phyloP scores from a whole-genome alignment of 495 filamentous ascomycete genomes.

The Friedmanniomyces endolithicus region DNA sequence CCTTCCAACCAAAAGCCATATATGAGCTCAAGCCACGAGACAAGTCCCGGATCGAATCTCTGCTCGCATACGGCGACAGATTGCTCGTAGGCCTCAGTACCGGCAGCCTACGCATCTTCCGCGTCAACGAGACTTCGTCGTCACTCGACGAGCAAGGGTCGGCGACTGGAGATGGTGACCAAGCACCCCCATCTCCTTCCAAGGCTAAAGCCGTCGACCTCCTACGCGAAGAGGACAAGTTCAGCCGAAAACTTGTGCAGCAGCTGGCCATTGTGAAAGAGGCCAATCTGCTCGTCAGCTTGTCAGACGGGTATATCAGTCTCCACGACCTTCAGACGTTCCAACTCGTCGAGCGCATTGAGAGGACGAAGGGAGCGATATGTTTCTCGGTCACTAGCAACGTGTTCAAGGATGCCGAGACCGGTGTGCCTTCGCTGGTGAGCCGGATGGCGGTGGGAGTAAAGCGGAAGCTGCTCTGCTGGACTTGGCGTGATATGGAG shows the following conservation, averaged over 20 bases:
- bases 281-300: slow-evolving; percentile 74
- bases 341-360: slow-evolving; percentile 62
- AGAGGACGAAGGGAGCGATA: slow-evolving; percentile 73
- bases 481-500: slow-evolving; percentile 94
- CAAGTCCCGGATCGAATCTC: slow-evolving; percentile 88
- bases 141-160: neutral
- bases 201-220: slow-evolving; percentile 60
- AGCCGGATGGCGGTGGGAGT: slow-evolving; percentile 81
- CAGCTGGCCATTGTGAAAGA: slow-evolving; percentile 93
- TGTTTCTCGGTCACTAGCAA: slow-evolving; percentile 89
- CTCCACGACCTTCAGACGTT: slow-evolving; percentile 82
- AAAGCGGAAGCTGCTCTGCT: slow-evolving; percentile 77
- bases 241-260: slow-evolving; percentile 76
- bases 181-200: slow-evolving; percentile 28
- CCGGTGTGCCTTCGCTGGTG: slow-evolving; percentile 79
- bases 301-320: slow-evolving; percentile 76
- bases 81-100: slow-evolving; percentile 84
- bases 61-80: slow-evolving; percentile 83
- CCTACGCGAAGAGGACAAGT: slow-evolving; percentile 82
- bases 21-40: slow-evolving; percentile 91
- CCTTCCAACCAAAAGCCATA: slow-evolving; percentile 89
- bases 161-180: slow-evolving; percentile 25
- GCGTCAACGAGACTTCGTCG: slow-evolving; percentile 55
- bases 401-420: slow-evolving; percentile 76
- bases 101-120: slow-evolving; percentile 79